Conservation (phyloP, 805 yeast genomes). For the Pichia eremophila region DNA sequence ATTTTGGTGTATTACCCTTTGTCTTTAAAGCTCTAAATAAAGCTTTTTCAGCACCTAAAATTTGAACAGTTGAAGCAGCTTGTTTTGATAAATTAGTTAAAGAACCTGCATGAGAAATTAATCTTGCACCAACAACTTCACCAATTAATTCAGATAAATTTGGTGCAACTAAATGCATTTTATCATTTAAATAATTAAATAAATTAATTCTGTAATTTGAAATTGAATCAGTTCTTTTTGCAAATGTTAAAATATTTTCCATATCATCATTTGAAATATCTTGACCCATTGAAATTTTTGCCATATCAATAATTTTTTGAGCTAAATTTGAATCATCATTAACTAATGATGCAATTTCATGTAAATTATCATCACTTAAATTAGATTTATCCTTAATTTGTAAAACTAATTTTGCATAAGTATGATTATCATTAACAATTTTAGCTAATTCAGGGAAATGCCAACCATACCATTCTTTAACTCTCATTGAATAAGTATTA, state of each 20-base stretch:
- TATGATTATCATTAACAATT: slow-evolving; percentile 82
- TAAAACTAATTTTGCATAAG: slow-evolving; percentile 73
- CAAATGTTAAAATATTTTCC: slow-evolving; percentile 84
- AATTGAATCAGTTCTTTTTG: slow-evolving; percentile 85
- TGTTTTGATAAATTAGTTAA: slow-evolving; percentile 92
- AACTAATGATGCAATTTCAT: slow-evolving; percentile 82
- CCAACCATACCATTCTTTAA: slow-evolving; percentile 98
- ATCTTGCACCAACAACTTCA: slow-evolving; percentile 97
- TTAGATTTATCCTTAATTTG: slow-evolving; percentile 82
- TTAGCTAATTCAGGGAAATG: slow-evolving; percentile 96
- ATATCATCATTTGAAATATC: slow-evolving; percentile 92
- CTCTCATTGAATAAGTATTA: slow-evolving; percentile 95
- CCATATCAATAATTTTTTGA: slow-evolving; percentile 85
- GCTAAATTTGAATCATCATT: slow-evolving; percentile 91
- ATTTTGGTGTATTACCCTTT: slow-evolving; percentile 93
- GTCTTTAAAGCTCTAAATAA: slow-evolving; percentile 93
- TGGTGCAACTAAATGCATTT: slow-evolving; percentile 98
- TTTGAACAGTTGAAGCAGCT: slow-evolving; percentile 98
- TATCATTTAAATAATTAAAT: slow-evolving; percentile 80
- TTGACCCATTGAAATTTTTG: slow-evolving; percentile 98
- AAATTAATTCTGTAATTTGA: slow-evolving; percentile 83
- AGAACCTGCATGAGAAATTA: slow-evolving; percentile 97
- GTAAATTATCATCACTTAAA: slow-evolving; percentile 70
- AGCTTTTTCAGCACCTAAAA: slow-evolving; percentile 95
- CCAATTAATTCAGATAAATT: slow-evolving; percentile 94